phyloP scores from a whole-genome alignment of 2,329 filamentous ascomycete species.

The Alternaria sp. region DNA sequence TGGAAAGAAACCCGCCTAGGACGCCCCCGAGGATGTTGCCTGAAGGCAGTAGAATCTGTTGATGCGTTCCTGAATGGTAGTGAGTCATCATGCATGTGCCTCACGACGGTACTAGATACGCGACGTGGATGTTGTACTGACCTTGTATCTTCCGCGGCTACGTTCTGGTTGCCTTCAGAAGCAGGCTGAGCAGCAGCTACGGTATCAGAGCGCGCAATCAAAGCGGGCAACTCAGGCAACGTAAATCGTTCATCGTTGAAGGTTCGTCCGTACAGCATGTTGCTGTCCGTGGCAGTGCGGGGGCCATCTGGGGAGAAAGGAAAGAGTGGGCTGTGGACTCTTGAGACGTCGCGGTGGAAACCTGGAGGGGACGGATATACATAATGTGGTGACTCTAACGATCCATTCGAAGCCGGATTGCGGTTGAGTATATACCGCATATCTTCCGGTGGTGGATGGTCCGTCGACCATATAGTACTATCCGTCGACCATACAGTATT shows the following conservation, averaged over 20 bases:
- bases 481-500: not conserved
- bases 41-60: not conserved
- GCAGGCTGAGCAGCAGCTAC: not conserved
- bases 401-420: not conserved
- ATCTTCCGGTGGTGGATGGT: not conserved
- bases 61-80: not conserved
- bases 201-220: not conserved
- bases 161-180: not conserved
- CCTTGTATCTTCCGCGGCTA: not conserved
- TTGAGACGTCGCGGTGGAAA: not conserved
- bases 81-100: not conserved
- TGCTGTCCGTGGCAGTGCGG: not conserved
- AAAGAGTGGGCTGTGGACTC: not conserved
- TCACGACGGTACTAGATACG: not conserved
- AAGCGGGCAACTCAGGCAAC: not conserved
- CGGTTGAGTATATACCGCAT: not conserved
- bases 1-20: fast-evolving
- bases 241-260: not conserved
- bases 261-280: not conserved
- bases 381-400: not conserved
- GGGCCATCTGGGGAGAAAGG: not conserved
- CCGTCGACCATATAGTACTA: not conserved
- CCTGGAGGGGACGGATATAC: not conserved
- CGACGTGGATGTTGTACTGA: not conserved
- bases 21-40: not conserved